Evolutionary conservation across 2,329 filamentous ascomycete species (phyloP), one percentile per base, ranked within the genome.

Genomic region (Penicillium sumatraense): DNA sequence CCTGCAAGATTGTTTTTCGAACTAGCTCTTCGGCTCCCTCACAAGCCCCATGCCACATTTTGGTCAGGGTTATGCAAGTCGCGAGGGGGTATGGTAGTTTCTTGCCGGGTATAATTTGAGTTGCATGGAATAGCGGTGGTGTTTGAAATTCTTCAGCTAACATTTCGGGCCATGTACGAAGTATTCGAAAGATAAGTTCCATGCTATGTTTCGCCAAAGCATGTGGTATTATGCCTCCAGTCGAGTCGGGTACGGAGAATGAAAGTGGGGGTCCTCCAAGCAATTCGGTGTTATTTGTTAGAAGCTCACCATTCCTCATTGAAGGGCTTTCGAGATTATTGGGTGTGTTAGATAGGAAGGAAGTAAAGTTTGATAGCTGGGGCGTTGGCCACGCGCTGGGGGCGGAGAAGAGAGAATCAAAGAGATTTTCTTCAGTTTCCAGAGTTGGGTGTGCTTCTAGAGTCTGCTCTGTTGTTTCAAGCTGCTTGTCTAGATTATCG

Each of bases 121-220:
- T 61, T 26, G 63, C 61, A 55, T 77, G 75, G 5, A 76, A 65
- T 20, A 75, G 65, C 23, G 75, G 75, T 9, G 75, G 74, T 11
- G 70, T 52, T 48, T 74, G 72, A 31, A 73, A 65, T 4, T 67
- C 70, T 53, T 74, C 71, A 11, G 72, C 72, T 10, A 77, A 59
- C 66, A 74, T 75, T 13, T 66, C 60, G n/a, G 75, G 75, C 69
- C 70, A 77, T 1, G 73, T 70, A 14, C 71, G 69, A 45, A 75
- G 62, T 5, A 72, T 64, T 44, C 73, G 66, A 14, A 75, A 64
- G 6, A 77, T 54, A 0, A 66, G 65, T 51, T 72, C 59, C 68
- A 73, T 72, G 41, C 68, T 73, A 29, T 73, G 51, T 13, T 48
- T 48, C 7, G 44, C 51, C 5, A 53, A 23, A 3, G 44, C 44